phyloP scores from a whole-genome alignment of 495 filamentous ascomycete genomes.

The Hypomontagnella monticulosa region DNA sequence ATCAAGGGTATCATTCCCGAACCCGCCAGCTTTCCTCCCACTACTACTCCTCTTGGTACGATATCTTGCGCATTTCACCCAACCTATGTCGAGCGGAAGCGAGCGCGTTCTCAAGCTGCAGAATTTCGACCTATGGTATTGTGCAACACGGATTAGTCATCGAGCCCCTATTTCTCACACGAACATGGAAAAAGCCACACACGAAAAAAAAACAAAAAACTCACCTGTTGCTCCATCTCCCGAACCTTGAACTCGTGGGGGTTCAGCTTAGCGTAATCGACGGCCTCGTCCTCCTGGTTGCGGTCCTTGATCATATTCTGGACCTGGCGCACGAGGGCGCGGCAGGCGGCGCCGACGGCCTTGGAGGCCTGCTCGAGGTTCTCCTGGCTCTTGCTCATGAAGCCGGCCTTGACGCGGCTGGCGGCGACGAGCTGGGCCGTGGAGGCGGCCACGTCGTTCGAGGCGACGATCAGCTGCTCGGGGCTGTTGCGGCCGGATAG shows the following conservation, averaged over 20 bases:
- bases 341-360: conserved; percentile 89
- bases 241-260: conserved; percentile 96
- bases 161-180: background rate
- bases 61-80: conserved; percentile 99
- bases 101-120: conserved; percentile 91
- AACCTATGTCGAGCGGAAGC: conserved; percentile 81
- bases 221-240: conserved; percentile 99
- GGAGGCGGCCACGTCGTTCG: conserved; percentile 93
- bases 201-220: conserved; percentile 46
- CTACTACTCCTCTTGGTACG: conserved; percentile 86
- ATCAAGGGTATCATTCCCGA: conserved; percentile 14
- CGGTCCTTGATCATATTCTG: conserved; percentile 91
- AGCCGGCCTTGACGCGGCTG: conserved; percentile 93
- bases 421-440: conserved; percentile 97
- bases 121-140: conserved; percentile 84
- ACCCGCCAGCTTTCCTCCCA: background rate
- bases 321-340: conserved; percentile 88
- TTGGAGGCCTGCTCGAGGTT: conserved; percentile 89
- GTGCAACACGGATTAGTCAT: conserved; percentile 25
- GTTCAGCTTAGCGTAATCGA: conserved; percentile 87
- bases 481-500: conserved; percentile 89
- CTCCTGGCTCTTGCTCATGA: conserved; percentile 97
- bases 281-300: conserved; percentile 81
- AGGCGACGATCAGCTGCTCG: conserved; percentile 96
- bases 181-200: conserved; percentile 18